These are phyloP conservation scores for Maudiozyma pseudohumilis DNA, from an alignment of 805 yeast genomes.

Conservation along the genomic window DNA sequence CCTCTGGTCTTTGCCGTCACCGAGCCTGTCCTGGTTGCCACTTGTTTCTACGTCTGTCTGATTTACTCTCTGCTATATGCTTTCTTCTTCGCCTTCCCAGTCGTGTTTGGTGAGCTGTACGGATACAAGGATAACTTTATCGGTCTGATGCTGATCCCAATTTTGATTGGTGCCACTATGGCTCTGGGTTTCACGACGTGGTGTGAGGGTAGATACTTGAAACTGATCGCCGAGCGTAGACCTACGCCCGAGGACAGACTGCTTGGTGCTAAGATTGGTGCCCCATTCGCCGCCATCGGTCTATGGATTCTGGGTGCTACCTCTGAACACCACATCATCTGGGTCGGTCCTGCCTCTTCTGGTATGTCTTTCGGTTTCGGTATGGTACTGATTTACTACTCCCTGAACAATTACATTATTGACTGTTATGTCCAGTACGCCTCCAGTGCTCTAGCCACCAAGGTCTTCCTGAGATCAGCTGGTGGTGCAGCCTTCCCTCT, in stretches of 20 bases:
- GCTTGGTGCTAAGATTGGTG: slow-evolving; percentile 72
- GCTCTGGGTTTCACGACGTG: slow-evolving; percentile 70
- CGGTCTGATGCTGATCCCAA: slow-evolving; percentile 86
- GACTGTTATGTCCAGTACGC: slow-evolving; percentile 81
- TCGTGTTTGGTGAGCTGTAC: slow-evolving; percentile 67
- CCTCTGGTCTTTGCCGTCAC: slow-evolving; percentile 70
- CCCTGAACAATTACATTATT: slow-evolving; percentile 75
- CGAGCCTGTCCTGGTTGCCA: slow-evolving; percentile 77
- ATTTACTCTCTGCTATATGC: slow-evolving; percentile 87
- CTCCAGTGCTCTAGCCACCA: slow-evolving; percentile 72
- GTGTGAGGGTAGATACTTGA: slow-evolving; percentile 53
- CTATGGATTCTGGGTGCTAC: slow-evolving; percentile 77
- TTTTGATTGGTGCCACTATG: slow-evolving; percentile 71
- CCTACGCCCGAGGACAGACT: slow-evolving; percentile 76
- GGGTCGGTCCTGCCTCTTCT: slow-evolving; percentile 73
- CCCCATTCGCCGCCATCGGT: slow-evolving; percentile 75
- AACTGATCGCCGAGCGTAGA: slow-evolving; percentile 40
- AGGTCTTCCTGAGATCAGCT: slow-evolving; percentile 68
- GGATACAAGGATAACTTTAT: slow-evolving; percentile 67
- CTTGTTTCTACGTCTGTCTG: slow-evolving; percentile 79
- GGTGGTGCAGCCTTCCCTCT: slow-evolving; percentile 85
- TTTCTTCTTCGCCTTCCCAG: slow-evolving; percentile 92
- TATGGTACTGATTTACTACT: slow-evolving; percentile 64
- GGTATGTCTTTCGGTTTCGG: slow-evolving; percentile 78
- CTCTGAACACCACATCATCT: slow-evolving; percentile 54